These are phyloP conservation scores for Aphanomyces stellatus DNA, from an alignment of 352 stramenopile species.

Conservation along the genomic window DNA sequence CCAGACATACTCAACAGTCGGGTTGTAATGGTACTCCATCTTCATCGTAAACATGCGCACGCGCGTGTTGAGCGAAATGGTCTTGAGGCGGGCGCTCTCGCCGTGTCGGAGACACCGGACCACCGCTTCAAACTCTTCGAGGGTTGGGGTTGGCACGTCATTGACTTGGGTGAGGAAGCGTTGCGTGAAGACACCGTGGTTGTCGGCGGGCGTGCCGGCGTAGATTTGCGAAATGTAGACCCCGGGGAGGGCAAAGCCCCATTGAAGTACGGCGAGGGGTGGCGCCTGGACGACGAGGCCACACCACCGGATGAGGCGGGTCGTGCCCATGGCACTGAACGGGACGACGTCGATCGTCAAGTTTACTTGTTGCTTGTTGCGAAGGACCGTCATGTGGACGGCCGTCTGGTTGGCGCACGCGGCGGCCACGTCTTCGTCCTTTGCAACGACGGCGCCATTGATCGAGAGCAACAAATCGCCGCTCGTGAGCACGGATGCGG, in stretches of 20 bases:
- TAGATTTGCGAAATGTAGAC: conserved; percentile 32
- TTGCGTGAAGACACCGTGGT: conserved; percentile 28
- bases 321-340: conserved; percentile 23
- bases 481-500: not conserved
- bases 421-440: conserved; percentile 22
- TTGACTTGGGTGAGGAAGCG: conserved; percentile 33
- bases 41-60: conserved; percentile 23
- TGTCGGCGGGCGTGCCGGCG: conserved; percentile 32
- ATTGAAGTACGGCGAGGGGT: conserved; percentile 25
- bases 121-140: conserved; percentile 33
- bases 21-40: conserved; percentile 24
- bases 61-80: conserved; percentile 24
- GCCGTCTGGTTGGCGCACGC: not conserved
- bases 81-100: conserved; percentile 27
- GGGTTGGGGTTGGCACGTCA: conserved; percentile 23
- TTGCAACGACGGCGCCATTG: conserved; percentile 7
- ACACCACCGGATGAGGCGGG: conserved; percentile 31
- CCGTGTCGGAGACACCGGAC: conserved; percentile 25
- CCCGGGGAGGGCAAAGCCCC: conserved; percentile 24
- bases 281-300: conserved; percentile 34
- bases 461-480: conserved; percentile 26
- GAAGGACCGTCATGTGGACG: conserved; percentile 23
- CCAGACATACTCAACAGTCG: not conserved
- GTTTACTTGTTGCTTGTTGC: conserved; percentile 10
- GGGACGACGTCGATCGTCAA: not conserved